Percentiles rank a stretch among this genome's conserved stretches.
These are phyloP conservation scores for Microbotryum intermedium DNA, from an alignment of 1,284 basidiomycete species.

Conservation along the genomic window DNA sequence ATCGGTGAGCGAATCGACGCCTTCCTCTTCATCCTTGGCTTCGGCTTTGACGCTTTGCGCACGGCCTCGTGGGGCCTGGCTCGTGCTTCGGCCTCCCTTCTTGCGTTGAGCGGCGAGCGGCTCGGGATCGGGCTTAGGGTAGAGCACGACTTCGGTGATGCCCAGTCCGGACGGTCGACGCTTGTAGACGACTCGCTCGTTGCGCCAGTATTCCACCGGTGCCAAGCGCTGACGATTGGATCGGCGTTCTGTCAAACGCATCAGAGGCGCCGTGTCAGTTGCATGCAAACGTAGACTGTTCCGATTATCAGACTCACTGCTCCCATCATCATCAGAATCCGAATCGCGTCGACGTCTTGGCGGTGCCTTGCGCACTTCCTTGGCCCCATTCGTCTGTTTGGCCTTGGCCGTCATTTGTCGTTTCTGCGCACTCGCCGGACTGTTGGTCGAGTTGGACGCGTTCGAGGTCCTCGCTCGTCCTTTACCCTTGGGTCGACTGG, in stretches of 20 bases:
- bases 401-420: no score
- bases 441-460: slow-evolving; percentile 2
- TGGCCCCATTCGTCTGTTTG: slow-evolving; percentile 4
- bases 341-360: slow-evolving; percentile 8
- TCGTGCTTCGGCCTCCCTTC: slow-evolving; percentile 38
- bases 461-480: slow-evolving; percentile 2
- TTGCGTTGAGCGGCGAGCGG: slow-evolving; percentile 28
- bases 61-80: slow-evolving; percentile 39
- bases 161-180: slow-evolving; percentile 53
- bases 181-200: slow-evolving; percentile 76
- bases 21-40: slow-evolving; percentile 51
- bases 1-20: slow-evolving; percentile 76
- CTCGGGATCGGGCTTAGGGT: slow-evolving; percentile 56
- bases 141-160: slow-evolving; percentile 70
- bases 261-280: no score
- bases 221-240: slow-evolving; percentile 60
- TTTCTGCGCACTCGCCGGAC: not conserved
- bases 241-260: slow-evolving; percentile 45
- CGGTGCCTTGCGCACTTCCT: slow-evolving; percentile 5
- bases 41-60: slow-evolving; percentile 23
- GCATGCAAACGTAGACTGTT: no score
- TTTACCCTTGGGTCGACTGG: slow-evolving; percentile 15
- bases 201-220: slow-evolving; percentile 89
- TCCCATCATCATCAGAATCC: slow-evolving; percentile 12
- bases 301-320: slow-evolving; percentile 3